Base-by-base conservation (phyloP, 2,329 filamentous ascomycete species). In the Ascocoryne sarcoides region DNA sequence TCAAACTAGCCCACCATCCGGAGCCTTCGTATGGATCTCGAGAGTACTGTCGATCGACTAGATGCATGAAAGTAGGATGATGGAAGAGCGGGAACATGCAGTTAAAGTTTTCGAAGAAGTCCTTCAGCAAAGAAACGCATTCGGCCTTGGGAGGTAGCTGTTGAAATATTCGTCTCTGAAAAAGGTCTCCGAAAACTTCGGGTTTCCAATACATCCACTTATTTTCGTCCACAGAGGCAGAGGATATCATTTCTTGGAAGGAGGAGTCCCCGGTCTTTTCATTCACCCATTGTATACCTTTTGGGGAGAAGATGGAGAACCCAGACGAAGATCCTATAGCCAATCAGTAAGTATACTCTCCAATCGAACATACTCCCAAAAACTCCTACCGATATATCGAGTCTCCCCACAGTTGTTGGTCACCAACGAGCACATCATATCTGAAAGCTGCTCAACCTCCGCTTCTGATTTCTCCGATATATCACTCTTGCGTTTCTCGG, bases 61-160 rank as follows among this genome's bases (percentile, higher is more conserved):
- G 70, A 58, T 95, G 89, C 87, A 96, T 96, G 59, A 98, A 98
- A 0, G 92, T 96, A 1, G 90, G 89, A 61, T 95, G 89, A 62
- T 98, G 92, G 57, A 95, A 98, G 3, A 98, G 70, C 4, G 92
- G 92, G 58, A 96, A 95, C 76, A 96, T 90, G 76, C 87, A 92
- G 67, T 98, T 98, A 72, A 98, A 96, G 64, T 95, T 95, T 57
- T 94, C 86, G 52, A 98, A 98, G 58, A 83, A 98, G 62, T 98
- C 92, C 62, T 84, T 87, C 45, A 95, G 76, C 28, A 96, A 67
- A 1, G 87, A 93, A 46, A 93, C 62, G 1, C 88, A 86, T 64
- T 95, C 89, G n/a, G 79, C 71, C 62, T 93, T 93, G 1, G 84
- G 71, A 2, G 92, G 92, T 21, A 96, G 64, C 12, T 79, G 82